Evolutionary conservation across 228 moss, liverwort and hornwort species (phyloP), one percentile per base, ranked within the genome.

Genomic region (Sphagnum magellanicum): DNA sequence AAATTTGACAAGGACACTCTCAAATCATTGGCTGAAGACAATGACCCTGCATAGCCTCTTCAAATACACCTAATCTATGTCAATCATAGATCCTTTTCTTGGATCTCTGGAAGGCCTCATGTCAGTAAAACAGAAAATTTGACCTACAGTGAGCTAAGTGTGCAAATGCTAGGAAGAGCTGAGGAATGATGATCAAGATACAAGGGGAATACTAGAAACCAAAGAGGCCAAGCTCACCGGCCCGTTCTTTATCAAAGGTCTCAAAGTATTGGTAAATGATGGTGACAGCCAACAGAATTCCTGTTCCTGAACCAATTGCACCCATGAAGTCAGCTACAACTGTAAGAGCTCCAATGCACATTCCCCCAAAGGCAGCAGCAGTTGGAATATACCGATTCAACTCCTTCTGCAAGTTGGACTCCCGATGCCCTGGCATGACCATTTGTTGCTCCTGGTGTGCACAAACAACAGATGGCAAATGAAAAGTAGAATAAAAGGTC

Each of bases 391-490:
- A 97, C 5, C 97, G 91, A 53, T 97, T 93, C 6, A 97, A 66
- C 76, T 97, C 97, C 72, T 91, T 97, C 68, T 97, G 93, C 46
- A 97, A 84, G 61, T 97, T 97, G 13, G 93, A 91, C 71, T 97
- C 93, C 16, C 97, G 91, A 64, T 97, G 97, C 15, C 97, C 97
- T 58, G 93, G 93, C 97, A 97, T 97, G 62, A 97, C 93, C 97
- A 97, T 97, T 91, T 97, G 91, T 90, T 97, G 97, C 74, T 97
- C 97, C 93, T 97, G 85, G 60, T 32, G 32, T 32, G 32, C 32
- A 32, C 32, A 32, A 32, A 32, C 32, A 32, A 32, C 32, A 32
- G 32, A 32, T 32, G 32, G 32, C 3, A 32, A 32, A 32, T 32
- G 32, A 32, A 32, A 32, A 32, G 32, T 32, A 32, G 32, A 32